Conservation (phyloP, 306 rosid species). For the Cyamopsis tetragonoloba region DNA sequence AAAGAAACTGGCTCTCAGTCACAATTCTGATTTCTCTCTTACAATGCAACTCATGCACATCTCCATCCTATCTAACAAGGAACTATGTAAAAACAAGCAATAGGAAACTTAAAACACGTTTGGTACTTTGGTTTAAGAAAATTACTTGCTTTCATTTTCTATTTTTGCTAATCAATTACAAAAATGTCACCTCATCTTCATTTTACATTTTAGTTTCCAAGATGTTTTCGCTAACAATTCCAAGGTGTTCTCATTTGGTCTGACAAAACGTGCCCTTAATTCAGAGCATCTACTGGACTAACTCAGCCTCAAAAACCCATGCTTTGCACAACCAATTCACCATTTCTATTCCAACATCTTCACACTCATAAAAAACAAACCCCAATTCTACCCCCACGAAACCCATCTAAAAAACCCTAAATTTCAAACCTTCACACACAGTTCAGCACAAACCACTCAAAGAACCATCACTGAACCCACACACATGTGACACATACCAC, state of each 20-base stretch:
- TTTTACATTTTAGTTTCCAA: too few relatives aligned
- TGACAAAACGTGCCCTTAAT: neutral
- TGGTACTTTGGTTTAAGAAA: neutral
- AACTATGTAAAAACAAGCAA: neutral
- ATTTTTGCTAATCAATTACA: neutral
- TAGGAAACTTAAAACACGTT: neutral
- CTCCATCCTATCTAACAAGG: neutral
- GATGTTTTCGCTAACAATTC: too few relatives aligned
- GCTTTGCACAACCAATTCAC: neutral
- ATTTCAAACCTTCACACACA: neutral
- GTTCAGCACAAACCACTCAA: neutral
- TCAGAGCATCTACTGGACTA: neutral
- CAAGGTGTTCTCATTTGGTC: too few relatives aligned
- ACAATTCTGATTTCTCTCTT: neutral
- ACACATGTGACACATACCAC: neutral
- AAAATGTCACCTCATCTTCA: neutral
- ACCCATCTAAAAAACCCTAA: neutral
- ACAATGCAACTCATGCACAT: neutral
- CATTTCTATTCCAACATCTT: slow-evolving; percentile 12
- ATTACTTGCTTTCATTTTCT: neutral
- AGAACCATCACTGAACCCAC: neutral
- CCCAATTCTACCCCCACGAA: neutral
- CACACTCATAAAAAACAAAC: neutral
- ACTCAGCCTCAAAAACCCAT: neutral
- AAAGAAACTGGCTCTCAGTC: neutral